phyloP scores from a whole-genome alignment of 1,284 basidiomycete species.

The Cryptococcus depauperatus region DNA sequence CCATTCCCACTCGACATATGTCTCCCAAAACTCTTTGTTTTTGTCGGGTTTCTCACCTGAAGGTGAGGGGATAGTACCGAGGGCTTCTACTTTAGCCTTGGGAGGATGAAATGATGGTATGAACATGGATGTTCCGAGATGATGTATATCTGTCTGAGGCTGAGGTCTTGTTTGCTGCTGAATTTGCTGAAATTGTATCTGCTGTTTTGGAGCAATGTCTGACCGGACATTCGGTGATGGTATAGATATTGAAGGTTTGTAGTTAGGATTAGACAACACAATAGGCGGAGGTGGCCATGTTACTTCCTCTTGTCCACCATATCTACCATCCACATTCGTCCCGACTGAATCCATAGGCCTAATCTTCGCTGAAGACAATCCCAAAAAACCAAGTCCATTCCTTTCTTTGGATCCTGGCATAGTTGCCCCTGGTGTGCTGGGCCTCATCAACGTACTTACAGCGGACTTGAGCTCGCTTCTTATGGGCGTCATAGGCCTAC shows the following conservation, averaged over 20 bases:
- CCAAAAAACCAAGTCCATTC: too few species aligned
- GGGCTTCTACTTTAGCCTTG: slow-evolving; percentile 16
- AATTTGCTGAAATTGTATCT: too few species aligned
- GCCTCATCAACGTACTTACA: background rate
- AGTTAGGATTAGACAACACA: background rate
- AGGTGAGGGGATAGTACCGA: background rate
- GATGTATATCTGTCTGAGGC: slow-evolving; percentile 7
- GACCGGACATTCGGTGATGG: too few species aligned
- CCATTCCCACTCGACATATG: slow-evolving; percentile 17
- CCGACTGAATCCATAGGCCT: too few species aligned
- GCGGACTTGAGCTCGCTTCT: slow-evolving; percentile 33
- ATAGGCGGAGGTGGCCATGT: background rate
- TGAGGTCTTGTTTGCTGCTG: background rate
- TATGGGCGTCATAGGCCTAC: slow-evolving; percentile 33
- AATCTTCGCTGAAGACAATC: too few species aligned
- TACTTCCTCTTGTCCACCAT: background rate
- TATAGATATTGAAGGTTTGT: slow-evolving; percentile 18
- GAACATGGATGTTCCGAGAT: slow-evolving; percentile 22
- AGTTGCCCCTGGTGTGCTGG: too few species aligned
- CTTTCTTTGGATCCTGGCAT: too few species aligned
- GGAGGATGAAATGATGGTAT: slow-evolving; percentile 2
- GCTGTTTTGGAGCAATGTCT: too few species aligned
- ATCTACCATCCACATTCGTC: too few species aligned
- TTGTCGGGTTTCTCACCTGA: background rate
- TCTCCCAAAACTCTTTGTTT: slow-evolving; percentile 24